Base-by-base conservation (phyloP, 2,329 filamentous ascomycete species). In the Hypomyces perniciosus region DNA sequence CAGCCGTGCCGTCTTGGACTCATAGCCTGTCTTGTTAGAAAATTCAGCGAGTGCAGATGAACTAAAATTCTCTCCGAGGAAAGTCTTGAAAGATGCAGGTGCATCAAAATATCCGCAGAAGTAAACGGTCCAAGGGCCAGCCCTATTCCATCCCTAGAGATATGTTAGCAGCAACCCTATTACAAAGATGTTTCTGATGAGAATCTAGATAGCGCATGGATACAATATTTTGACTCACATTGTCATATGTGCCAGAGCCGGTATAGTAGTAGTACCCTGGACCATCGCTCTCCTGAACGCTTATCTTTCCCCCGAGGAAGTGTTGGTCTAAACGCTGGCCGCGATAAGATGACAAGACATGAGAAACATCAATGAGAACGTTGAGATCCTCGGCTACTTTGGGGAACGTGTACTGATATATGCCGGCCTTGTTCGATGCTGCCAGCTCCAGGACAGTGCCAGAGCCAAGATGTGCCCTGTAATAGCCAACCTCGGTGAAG, bases 331-430 rank as follows among this genome's bases (percentile, higher is more conserved):
- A 71, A 0, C 80, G 79, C 56, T 79, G 71, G 1, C 80, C 79
- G 34, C 82, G 72, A 51, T 76, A 84, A 2, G 81, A 84, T 2
- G 80, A 75, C 37, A 86, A 66, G n/a, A 81, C 77, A 61, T 86
- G 83, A 1, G 81, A 85, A 6, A 85, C 79, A 61, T 86, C 83
- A 5, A 84, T 78, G 27, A 86, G 70, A 12, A 86, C 59, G 39
- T 79, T 71, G 12, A 71, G 72, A 3, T 65, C 59, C 2, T 56
- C 42, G 35, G 62, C 61, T 0, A 61, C 61, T 3, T 57, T 55
- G 0, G 81, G 78, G 50, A 85, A 87, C 0, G 66, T 72, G 57
- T 87, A 86, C 51, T 77, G 72, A 59, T 80, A 79, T n/a, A 85
- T 65, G 1, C 81, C 82, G 1, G 78, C 76, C 55, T 78, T 80